Evolutionary conservation across 176 grass and related monocot species (phyloP), one percentile per base, ranked within the genome.

Genomic region (Eleusine indica): DNA sequence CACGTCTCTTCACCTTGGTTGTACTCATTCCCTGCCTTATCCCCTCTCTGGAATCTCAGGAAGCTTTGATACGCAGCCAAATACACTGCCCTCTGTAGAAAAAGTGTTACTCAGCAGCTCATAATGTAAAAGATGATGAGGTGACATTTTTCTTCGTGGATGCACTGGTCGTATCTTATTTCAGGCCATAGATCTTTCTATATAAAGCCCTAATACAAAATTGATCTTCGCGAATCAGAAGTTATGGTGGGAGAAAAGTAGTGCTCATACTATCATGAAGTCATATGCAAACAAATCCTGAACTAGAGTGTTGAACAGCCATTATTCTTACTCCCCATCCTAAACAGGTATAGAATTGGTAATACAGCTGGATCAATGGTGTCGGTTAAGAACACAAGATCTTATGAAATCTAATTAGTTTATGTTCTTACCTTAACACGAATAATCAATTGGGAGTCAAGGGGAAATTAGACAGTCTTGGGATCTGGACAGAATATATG

Each of bases 1-100:
- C 96, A 85, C 84, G 87, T 22, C 96, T 92, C 87, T 96, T 99
- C 77, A 99, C 89, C 79, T 93, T 99, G 66, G 73, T 74, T 29
- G 93, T 75, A 81, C 85, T 88, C 96, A 98, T 98, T 42, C 82
- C 75, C 69, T 73, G 85, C 54, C 53, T 83, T 80, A 22, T 76
- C 4, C 18, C 51, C 51, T 21, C 47, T 77, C 1, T 7, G 79
- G 14, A 82, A 63, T 16, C 53, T 74, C 78, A 15, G 61, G n/a
- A 18, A 37, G 32, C 18, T 79, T 87, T 42, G 2, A 12, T 52
- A 9, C 58, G 1, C 22, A 21, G 68, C 65, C 73, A 30, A 51
- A 3, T 75, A 70, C 88, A 75, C 88, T 86, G 10, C 79, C 84
- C 74, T 70, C 69, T 12, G 80, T 83, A 64, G 64, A 79, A 86